Evolutionary conservation across 495 filamentous ascomycete genomes (phyloP).

Genomic region (Penicillium simplicissimum): DNA sequence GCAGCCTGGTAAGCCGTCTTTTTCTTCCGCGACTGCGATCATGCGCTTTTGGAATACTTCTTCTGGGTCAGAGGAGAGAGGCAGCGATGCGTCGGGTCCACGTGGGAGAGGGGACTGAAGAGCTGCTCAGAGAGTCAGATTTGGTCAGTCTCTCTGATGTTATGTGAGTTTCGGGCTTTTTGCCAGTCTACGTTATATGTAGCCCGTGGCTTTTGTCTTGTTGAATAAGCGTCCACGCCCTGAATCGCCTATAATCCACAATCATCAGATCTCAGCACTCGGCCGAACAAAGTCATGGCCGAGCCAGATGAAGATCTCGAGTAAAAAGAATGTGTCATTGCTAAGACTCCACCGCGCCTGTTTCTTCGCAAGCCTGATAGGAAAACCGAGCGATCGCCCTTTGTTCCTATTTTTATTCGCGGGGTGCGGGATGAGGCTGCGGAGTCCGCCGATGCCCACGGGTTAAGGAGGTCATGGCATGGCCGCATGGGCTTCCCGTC

Average conservation of each 20-base stretch:
- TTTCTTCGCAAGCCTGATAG: slow-evolving; percentile 11
- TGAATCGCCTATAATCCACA: no score
- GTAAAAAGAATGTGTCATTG: slow-evolving; percentile 16
- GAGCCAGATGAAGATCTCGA: slow-evolving; percentile 6
- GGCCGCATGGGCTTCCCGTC: not conserved
- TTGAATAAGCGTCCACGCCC: no score
- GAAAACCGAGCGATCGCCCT: slow-evolving; percentile 10
- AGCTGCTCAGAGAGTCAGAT: not conserved
- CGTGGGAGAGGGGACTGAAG: not conserved
- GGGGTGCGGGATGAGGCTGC: slow-evolving; percentile 12
- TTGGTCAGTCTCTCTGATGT: no score
- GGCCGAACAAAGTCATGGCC: not conserved
- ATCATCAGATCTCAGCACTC: not conserved
- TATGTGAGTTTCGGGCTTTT: no score
- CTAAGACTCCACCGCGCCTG: not conserved
- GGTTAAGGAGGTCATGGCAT: not conserved
- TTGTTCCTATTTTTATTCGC: slow-evolving; percentile 13
- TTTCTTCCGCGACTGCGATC: not conserved
- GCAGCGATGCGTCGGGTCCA: not conserved
- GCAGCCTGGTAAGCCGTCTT: not conserved
- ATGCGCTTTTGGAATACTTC: not conserved
- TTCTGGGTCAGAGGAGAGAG: not conserved
- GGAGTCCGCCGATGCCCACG: slow-evolving; percentile 29
- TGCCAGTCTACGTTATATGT: no score
- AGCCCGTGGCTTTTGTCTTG: no score